Evolutionary conservation across 768 basidiomycete species (phyloP), one percentile per base, ranked within the genome.

Genomic region (Pleurotus djamor): DNA sequence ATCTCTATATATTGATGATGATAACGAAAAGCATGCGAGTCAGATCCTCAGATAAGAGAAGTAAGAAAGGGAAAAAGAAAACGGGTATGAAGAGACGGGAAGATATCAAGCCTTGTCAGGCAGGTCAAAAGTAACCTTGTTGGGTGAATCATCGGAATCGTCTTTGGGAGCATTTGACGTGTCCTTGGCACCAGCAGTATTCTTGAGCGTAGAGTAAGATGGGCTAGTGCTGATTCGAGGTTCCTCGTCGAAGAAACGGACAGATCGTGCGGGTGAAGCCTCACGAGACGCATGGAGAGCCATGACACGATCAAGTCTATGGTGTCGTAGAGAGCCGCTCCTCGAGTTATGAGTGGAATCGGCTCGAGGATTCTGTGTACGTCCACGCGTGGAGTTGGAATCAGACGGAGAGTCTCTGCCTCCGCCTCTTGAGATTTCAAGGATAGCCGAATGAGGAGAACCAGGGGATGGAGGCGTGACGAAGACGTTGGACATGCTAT

Each of bases 191-290:
- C 21, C 21, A 28, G 21, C 21, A 28, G 21, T 28, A 28, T 28
- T 28, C 21, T 48, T 38, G 33, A 47, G 43, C 12, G 58, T 52
- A 33, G 34, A 37, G 10, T 44, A 54, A 48, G 68, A 66, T 48
- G 68, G 65, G 35, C 47, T 64, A 37, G 64, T 32, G 37, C 66
- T 66, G 45, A 65, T 67, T 51, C 55, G 38, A 3, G 49, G 60
- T 37, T 41, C 38, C 1, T 60, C 64, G 60, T 70, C 69, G 17
- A 64, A 68, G 48, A 72, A 71, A 2, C 70, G 65, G 45, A 72
- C 65, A 8, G 70, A 72, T 34, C 71, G 67, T 49, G 70, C 61
- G 0, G 71, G 71, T 17, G 71, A 72, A 28, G 61, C 57, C 3
- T 71, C 70, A 17, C 69, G 60, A 14, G 63, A 64, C 34, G 55